A percentile compares a stretch with the other conserved stretches of the same genome.
phyloP scores from a whole-genome alignment of 148 eudicot genomes.

The Rhododendron simsii region DNA sequence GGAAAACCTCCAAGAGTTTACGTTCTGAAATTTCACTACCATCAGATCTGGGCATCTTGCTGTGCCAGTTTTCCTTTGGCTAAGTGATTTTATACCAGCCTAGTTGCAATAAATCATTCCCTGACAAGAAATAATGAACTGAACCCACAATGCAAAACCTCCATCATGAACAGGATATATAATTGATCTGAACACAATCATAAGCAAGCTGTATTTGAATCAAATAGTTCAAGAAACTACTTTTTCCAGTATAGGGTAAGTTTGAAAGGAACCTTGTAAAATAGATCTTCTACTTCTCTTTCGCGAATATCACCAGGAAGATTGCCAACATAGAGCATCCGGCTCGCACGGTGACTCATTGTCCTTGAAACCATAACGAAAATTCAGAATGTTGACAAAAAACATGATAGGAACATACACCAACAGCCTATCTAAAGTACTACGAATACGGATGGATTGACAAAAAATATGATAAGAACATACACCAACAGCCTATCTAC shows the following conservation, averaged over 20 bases:
- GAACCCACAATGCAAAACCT: not conserved
- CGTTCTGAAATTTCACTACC: not conserved
- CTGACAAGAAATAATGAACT: not conserved
- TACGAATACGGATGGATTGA: not conserved
- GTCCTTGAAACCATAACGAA: slow-evolving; percentile 16
- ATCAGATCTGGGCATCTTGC: not conserved
- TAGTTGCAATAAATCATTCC: not conserved
- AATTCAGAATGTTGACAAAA: not conserved
- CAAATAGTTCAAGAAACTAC: not conserved
- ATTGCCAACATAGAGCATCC: slow-evolving; percentile 80
- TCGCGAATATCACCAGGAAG: slow-evolving; percentile 82
- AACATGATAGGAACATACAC: not conserved
- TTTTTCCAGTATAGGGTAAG: not conserved
- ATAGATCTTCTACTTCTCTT: slow-evolving; percentile 79
- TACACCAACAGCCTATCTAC: not conserved
- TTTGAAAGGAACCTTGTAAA: slow-evolving; percentile 57
- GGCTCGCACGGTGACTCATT: slow-evolving; percentile 51
- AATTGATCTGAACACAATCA: not conserved
- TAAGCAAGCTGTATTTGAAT: not conserved
- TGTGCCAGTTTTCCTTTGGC: not conserved
- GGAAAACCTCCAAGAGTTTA: too few species aligned
- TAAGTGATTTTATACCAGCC: not conserved
- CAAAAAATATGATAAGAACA: not conserved
- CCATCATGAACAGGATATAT: not conserved
- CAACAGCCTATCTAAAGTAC: not conserved